phyloP scores from a whole-genome alignment of 2,329 filamentous ascomycete genomes.

The Aspergillus tubingensis region DNA sequence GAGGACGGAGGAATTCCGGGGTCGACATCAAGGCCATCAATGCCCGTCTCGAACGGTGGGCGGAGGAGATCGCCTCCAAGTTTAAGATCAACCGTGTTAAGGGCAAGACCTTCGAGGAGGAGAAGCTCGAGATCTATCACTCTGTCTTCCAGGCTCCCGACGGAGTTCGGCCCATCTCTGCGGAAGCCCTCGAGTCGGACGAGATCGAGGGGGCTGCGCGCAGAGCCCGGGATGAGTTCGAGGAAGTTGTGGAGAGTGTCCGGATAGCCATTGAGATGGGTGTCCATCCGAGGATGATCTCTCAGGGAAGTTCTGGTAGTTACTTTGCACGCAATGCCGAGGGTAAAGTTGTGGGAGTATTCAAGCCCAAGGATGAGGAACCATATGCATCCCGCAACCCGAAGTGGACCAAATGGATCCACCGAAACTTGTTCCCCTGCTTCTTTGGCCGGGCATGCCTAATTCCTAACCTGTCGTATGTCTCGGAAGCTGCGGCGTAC shows the following conservation, averaged over 20 bases:
- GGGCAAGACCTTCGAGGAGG: conserved; percentile 73
- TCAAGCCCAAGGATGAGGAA: conserved; percentile 99
- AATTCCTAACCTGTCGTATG: conserved; percentile 96
- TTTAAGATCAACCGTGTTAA: conserved; percentile 85
- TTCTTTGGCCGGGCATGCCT: conserved; percentile 94
- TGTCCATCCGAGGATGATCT: conserved; percentile 91
- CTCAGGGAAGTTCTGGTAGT: conserved; percentile 94
- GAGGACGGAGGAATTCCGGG: conserved; percentile 72
- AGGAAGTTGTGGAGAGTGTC: conserved; percentile 87
- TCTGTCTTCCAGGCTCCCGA: conserved; percentile 95
- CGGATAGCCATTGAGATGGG: conserved; percentile 84
- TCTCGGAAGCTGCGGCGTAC: conserved; percentile 96
- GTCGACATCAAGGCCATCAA: conserved; percentile 99
- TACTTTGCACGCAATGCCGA: conserved; percentile 93
- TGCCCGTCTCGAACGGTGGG: conserved; percentile 90
- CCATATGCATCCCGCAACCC: conserved; percentile 95
- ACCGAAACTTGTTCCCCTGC: conserved; percentile 94
- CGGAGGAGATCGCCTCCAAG: conserved; percentile 94
- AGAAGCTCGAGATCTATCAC: conserved; percentile 92
- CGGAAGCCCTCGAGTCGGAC: conserved; percentile 67
- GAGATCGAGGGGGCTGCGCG: conserved; percentile 58
- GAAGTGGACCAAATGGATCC: conserved; percentile 99
- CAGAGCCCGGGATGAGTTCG: conserved; percentile 80
- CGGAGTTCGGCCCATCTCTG: conserved; percentile 76
- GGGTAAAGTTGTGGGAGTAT: conserved; percentile 94